phyloP scores from a whole-genome alignment of 148 eudicot species.

The Cornus controversa region DNA sequence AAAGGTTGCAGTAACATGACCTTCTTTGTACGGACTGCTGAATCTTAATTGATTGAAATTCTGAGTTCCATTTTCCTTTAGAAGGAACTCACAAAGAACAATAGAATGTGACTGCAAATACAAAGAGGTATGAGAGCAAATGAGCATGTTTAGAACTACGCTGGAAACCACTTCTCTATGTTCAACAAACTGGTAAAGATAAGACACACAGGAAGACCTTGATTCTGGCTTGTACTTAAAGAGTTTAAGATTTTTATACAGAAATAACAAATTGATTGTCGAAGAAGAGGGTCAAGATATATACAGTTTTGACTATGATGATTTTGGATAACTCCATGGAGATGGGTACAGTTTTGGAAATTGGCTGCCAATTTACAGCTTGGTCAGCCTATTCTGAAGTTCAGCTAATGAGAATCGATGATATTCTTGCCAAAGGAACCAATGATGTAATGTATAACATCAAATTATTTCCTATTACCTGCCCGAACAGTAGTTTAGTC shows the following conservation, averaged over 20 bases:
- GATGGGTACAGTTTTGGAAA: neutral
- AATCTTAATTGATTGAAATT: neutral
- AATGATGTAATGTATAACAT: neutral
- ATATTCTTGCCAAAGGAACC: neutral
- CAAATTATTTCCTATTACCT: neutral
- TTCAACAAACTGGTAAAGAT: neutral
- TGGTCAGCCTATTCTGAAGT: neutral
- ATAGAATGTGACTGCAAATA: no score
- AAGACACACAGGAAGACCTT: neutral
- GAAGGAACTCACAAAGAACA: neutral
- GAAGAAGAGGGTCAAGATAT: neutral
- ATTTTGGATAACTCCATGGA: neutral
- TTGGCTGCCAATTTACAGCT: neutral
- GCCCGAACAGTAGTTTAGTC: neutral
- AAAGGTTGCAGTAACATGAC: neutral
- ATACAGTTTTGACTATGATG: neutral
- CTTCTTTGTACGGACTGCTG: neutral
- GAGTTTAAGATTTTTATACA: neutral
- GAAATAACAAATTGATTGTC: neutral
- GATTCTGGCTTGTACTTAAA: neutral
- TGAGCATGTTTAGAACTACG: neutral
- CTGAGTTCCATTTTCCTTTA: neutral
- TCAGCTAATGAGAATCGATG: neutral
- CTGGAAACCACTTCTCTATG: neutral
- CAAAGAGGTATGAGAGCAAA: neutral